Evolutionary conservation across 2,329 filamentous ascomycete species (phyloP).

Genomic region (Ophiostoma quercus): DNA sequence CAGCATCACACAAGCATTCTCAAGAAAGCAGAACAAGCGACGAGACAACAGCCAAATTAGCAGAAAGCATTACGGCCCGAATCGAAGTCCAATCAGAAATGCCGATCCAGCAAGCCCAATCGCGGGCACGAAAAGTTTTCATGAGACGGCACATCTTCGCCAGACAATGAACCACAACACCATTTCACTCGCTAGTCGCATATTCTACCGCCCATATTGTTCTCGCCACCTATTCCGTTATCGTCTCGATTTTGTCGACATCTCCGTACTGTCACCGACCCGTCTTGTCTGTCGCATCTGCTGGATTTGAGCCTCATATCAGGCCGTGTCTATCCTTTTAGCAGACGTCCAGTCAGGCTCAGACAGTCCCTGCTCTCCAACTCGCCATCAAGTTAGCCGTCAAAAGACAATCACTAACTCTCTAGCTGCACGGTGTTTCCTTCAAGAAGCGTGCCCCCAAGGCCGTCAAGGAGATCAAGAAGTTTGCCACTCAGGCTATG

Average conservation of each 20-base stretch:
- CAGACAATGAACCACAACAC: not conserved
- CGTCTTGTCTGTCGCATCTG: not conserved
- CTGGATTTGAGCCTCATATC: not conserved
- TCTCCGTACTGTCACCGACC: no score
- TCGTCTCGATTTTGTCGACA: not conserved
- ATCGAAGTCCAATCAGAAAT: not conserved
- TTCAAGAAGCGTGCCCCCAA: conserved; percentile 99
- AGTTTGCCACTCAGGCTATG: conserved; percentile 90
- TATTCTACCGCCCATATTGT: not conserved
- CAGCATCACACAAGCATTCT: not conserved
- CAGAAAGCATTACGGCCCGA: not conserved
- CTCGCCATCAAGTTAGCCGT: not conserved
- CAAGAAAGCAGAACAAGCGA: not conserved
- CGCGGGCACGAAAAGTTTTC: not conserved
- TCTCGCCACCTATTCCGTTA: not conserved
- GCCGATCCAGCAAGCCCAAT: not conserved
- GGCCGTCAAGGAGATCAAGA: conserved; percentile 99
- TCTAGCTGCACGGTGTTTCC: conserved; percentile 84
- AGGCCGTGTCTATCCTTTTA: not conserved
- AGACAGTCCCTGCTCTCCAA: not conserved
- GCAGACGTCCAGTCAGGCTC: not conserved
- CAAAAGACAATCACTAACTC: conserved; percentile 17
- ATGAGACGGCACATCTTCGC: not conserved
- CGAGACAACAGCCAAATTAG: not conserved
- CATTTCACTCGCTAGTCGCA: not conserved